phyloP scores from a whole-genome alignment of 108 stramenopile species.

The Nitzschia putrida region DNA sequence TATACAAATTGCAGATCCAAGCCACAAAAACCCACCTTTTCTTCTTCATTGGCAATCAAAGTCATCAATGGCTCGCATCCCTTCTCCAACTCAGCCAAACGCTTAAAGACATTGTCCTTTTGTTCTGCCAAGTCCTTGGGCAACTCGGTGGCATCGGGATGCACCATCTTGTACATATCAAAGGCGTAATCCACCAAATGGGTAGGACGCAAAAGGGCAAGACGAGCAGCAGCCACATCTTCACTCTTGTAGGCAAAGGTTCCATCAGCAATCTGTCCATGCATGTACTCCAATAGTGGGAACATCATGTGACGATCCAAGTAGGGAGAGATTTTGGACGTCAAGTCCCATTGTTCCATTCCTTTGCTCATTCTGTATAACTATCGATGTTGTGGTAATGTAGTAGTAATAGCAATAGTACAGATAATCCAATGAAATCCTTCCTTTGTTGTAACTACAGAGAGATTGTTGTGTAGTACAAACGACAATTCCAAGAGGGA shows the following conservation, averaged over 20 bases:
- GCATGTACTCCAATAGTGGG: conserved; percentile 90
- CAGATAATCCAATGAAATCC: too few species aligned
- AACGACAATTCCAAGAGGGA: too few species aligned
- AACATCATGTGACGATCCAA: conserved; percentile 96
- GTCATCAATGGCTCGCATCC: conserved; percentile 69
- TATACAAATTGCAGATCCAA: too few species aligned
- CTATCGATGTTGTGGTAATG: too few species aligned
- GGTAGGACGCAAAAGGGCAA: conserved; percentile 78
- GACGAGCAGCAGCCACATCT: conserved; percentile 80
- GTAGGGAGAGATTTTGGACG: conserved; percentile 79
- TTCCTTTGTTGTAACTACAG: too few species aligned
- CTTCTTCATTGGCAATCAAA: conserved; percentile 71
- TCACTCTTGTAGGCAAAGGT: conserved; percentile 57
- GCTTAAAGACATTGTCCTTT: conserved; percentile 62
- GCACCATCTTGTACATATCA: conserved; percentile 77
- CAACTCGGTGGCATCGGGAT: conserved; percentile 50
- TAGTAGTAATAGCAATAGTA: too few species aligned
- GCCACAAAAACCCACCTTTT: conserved; percentile 53
- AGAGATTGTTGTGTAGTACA: too few species aligned
- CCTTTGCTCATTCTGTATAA: background rate
- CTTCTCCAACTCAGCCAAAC: conserved; percentile 76
- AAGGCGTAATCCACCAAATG: conserved; percentile 94
- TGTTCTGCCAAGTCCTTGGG: conserved; percentile 82
- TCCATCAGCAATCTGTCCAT: conserved; percentile 66
- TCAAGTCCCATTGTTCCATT: conserved; percentile 81